These are phyloP conservation scores for Tritrichomonas foetus DNA, from an alignment of 208 protist genomes.

Conservation along the genomic window DNA sequence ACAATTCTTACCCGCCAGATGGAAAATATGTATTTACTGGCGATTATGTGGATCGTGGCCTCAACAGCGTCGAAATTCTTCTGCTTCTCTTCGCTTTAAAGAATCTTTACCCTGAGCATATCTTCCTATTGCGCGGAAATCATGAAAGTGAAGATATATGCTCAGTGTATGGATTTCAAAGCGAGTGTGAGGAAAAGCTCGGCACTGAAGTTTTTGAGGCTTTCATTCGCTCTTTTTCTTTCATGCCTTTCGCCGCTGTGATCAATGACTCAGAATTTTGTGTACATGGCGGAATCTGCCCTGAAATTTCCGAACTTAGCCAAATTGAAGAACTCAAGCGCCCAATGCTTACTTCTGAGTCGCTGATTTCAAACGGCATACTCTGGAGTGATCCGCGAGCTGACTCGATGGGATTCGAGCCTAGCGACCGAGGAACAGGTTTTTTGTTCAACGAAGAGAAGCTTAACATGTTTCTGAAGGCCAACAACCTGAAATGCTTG, in stretches of 20 bases:
- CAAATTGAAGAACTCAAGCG: not conserved
- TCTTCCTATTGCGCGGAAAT: conserved; percentile 53
- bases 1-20: not conserved
- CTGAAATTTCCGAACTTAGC: not conserved
- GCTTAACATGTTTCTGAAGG: not conserved
- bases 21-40: conserved; percentile 35
- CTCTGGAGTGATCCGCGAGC: not conserved
- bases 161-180: conserved; percentile 45
- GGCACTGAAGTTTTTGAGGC: not conserved
- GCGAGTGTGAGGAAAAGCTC: conserved; percentile 5
- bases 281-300: conserved; percentile 22
- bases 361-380: not conserved
- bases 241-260: not conserved
- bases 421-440: not conserved
- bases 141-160: conserved; percentile 50
- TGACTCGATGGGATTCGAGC: not conserved
- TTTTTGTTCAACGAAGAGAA: not conserved
- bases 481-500: not conserved
- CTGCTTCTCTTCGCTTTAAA: conserved; percentile 45
- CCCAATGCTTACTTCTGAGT: not conserved
- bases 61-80: conserved; percentile 46
- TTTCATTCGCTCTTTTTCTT: not conserved
- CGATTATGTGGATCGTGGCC: conserved; percentile 55
- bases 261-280: not conserved
- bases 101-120: conserved; percentile 46